phyloP scores from a whole-genome alignment of 2,329 filamentous ascomycete genomes.

The Xylariomycetidae sp. region DNA sequence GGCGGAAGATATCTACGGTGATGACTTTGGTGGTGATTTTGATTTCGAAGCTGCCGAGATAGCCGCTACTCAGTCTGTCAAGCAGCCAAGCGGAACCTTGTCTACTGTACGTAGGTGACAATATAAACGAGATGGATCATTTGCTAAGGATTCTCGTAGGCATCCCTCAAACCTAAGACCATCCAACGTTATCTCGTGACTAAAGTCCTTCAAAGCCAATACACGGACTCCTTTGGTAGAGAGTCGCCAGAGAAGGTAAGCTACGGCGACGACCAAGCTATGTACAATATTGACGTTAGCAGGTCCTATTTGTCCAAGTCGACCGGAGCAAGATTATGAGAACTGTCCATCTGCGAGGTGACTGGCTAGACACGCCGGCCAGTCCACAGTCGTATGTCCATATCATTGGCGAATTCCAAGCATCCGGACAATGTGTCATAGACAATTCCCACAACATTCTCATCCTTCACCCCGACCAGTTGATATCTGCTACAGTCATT shows the following conservation, averaged over 20 bases:
- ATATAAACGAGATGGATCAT: conserved; percentile 22
- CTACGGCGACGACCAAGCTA: conserved; percentile 1
- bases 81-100: conserved; percentile 25
- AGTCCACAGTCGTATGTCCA: conserved; percentile 75
- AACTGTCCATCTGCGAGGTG: conserved; percentile 72
- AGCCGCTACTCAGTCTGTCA: conserved; percentile 63
- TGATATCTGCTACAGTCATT: conserved; percentile 90
- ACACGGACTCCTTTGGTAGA: conserved; percentile 58
- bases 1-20: conserved; percentile 51
- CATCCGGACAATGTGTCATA: conserved; percentile 69
- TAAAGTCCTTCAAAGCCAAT: conserved; percentile 66
- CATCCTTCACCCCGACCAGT: conserved; percentile 89
- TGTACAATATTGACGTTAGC: conserved; percentile 11
- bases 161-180: conserved; percentile 60
- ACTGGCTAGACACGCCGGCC: conserved; percentile 80
- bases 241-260: conserved; percentile 67
- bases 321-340: conserved; percentile 64
- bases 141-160: conserved; percentile 66
- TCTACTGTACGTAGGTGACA: conserved; percentile 49
- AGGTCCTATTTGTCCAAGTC: conserved; percentile 79
- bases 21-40: conserved; percentile 68
- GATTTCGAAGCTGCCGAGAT: conserved; percentile 76
- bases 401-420: conserved; percentile 73
- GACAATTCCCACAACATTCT: conserved; percentile 80
- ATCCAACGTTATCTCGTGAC: conserved; percentile 86